Conservation (phyloP, 1,284 basidiomycete species). For the Cutaneotrichosporon cutaneum region DNA sequence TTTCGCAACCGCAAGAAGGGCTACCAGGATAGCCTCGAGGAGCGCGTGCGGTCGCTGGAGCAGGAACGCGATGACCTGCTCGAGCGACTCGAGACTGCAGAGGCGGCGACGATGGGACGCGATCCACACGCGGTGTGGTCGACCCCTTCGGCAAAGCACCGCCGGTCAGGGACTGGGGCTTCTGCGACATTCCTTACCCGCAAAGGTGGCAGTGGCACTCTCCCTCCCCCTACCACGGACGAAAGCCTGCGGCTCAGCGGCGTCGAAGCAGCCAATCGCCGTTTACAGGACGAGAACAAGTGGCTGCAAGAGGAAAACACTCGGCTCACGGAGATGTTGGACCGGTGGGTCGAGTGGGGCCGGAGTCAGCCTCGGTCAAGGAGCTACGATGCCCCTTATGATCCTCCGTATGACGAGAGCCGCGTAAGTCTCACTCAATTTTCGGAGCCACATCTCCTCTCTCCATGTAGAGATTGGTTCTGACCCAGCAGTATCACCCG, state of each 20-base stretch:
- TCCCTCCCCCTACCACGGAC: conserved; percentile 8
- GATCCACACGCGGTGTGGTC: background rate
- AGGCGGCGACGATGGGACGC: conserved; percentile 4
- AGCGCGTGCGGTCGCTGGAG: conserved; percentile 38
- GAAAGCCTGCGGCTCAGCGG: conserved; percentile 34
- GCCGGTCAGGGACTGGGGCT: conserved; percentile 1
- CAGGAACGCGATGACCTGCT: conserved; percentile 35
- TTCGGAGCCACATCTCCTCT: too few relatives aligned
- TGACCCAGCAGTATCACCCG: background rate
- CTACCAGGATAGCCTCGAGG: conserved; percentile 48
- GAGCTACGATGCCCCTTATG: background rate
- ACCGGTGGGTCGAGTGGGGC: conserved; percentile 24
- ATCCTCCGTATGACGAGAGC: background rate
- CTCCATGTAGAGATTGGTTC: background rate
- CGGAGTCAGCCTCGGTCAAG: conserved; percentile 3
- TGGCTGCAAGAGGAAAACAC: conserved; percentile 35
- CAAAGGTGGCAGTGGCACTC: conserved; percentile 1
- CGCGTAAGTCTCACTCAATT: background rate
- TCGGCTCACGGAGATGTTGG: conserved; percentile 27
- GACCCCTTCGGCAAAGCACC: background rate
- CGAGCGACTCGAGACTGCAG: conserved; percentile 27
- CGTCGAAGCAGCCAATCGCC: conserved; percentile 40
- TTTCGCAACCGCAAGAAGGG: conserved; percentile 49
- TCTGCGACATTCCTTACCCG: background rate
- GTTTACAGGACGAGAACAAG: conserved; percentile 38